A percentile compares a stretch with the other conserved stretches of the same genome.
phyloP scores from a whole-genome alignment of 1,284 basidiomycete genomes.

The Dichomitus squalens region DNA sequence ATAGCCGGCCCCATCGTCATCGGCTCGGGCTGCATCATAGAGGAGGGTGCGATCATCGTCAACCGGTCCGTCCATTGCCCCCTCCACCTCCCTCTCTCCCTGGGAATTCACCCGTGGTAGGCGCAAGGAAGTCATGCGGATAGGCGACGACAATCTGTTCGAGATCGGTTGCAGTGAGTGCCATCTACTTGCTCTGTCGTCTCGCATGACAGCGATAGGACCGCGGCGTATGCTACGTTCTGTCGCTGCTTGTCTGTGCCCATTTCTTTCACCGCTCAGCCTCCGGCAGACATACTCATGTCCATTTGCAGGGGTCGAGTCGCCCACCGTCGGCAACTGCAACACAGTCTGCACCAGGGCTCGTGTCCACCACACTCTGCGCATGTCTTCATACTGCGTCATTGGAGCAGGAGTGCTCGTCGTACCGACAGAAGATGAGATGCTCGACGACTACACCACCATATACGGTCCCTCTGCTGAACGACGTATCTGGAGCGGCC shows the following conservation, averaged over 20 bases:
- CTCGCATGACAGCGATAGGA: no score
- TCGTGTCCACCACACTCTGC: conserved; percentile 78
- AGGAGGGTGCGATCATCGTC: conserved; percentile 87
- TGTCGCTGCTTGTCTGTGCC: no score
- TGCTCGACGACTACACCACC: conserved; percentile 83
- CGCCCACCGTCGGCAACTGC: conserved; percentile 76
- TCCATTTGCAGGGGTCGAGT: conserved; percentile 71
- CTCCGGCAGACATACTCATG: no score
- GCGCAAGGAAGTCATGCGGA: conserved; percentile 82
- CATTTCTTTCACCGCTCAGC: no score
- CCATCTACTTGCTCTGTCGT: conserved; percentile 2
- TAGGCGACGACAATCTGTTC: conserved; percentile 92
- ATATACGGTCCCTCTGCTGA: conserved; percentile 80
- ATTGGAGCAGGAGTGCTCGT: conserved; percentile 81
- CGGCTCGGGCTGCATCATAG: conserved; percentile 87
- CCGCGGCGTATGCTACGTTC: no score
- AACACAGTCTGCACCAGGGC: conserved; percentile 86
- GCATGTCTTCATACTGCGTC: conserved; percentile 78
- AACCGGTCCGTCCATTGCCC: conserved; percentile 59
- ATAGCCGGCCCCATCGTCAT: conserved; percentile 87
- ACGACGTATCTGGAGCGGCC: conserved; percentile 81
- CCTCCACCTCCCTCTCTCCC: not conserved
- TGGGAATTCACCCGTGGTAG: conserved; percentile 37
- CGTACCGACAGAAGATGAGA: conserved; percentile 74
- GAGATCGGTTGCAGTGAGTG: conserved; percentile 87